Evolutionary conservation across 306 rosid species (phyloP).

Genomic region (Acacia acuminata): DNA sequence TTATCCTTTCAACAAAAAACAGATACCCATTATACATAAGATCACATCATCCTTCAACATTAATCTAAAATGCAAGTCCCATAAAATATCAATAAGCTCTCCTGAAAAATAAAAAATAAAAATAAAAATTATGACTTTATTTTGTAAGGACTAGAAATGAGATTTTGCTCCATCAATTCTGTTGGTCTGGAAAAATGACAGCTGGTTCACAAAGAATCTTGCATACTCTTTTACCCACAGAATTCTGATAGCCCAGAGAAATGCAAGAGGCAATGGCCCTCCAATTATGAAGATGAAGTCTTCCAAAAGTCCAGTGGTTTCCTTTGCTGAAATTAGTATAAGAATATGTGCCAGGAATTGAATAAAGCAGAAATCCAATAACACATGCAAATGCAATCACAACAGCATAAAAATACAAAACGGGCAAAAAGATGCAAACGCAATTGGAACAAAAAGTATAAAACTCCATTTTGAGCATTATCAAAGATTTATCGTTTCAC

Average conservation of each 20-base stretch:
- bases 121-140: neutral
- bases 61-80: neutral
- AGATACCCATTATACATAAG: neutral
- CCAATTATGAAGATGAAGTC: slow-evolving; percentile 58
- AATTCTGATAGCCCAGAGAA: neutral
- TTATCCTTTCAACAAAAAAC: slow-evolving; percentile 4
- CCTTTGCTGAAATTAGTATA: slow-evolving; percentile 68
- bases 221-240: neutral
- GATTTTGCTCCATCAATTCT: neutral
- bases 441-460: neutral
- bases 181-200: neutral
- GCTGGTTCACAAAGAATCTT: neutral
- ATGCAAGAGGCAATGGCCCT: neutral
- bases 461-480: neutral
- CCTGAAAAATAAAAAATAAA: no score
- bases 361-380: neutral
- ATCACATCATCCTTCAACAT: neutral
- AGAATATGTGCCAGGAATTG: slow-evolving; percentile 7
- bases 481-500: neutral
- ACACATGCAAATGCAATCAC: neutral
- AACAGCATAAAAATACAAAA: neutral
- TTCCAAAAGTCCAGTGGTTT: slow-evolving; percentile 81
- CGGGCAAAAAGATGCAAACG: neutral
- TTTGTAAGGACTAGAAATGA: neutral
- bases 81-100: neutral